A percentile compares a stretch with the other conserved stretches of the same genome.
These are phyloP conservation scores for Metschnikowia cubensis DNA, from an alignment of 805 yeast species.

Conservation along the genomic window DNA sequence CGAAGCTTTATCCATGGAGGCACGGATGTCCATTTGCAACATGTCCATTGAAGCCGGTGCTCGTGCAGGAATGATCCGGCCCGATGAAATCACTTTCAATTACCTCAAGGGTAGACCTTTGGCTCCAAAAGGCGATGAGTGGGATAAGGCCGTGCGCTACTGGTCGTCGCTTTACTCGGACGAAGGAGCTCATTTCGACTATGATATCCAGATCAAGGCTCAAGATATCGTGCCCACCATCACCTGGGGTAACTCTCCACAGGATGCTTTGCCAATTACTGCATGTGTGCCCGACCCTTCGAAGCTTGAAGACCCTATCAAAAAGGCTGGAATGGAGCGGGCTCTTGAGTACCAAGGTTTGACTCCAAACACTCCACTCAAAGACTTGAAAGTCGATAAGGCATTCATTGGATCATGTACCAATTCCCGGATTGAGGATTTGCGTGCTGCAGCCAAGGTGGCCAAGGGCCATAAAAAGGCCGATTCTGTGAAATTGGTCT, in stretches of 20 bases:
- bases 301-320: conserved; percentile 63
- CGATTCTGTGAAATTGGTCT: conserved; percentile 68
- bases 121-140: conserved; percentile 89
- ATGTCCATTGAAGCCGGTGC: conserved; percentile 99
- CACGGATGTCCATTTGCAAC: conserved; percentile 98
- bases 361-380: conserved; percentile 72
- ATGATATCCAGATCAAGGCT: conserved; percentile 76
- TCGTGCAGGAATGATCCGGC: conserved; percentile 98
- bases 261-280: conserved; percentile 94
- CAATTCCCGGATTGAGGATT: conserved; percentile 94
- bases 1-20: conserved; percentile 87
- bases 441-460: conserved; percentile 91
- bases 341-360: conserved; percentile 93
- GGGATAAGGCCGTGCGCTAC: conserved; percentile 90
- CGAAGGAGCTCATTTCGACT: conserved; percentile 85
- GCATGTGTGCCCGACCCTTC: conserved; percentile 89
- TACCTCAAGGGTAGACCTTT: conserved; percentile 92
- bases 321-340: conserved; percentile 81
- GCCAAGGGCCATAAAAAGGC: conserved; percentile 90
- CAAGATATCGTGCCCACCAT: conserved; percentile 90
- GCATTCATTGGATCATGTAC: conserved; percentile 98
- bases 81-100: conserved; percentile 84
- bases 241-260: conserved; percentile 99
- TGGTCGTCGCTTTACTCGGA: conserved; percentile 89
- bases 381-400: conserved; percentile 78